Evolutionary conservation across 1,139 yeast genomes (phyloP).

Genomic region (Yamadazyma aaseri): DNA sequence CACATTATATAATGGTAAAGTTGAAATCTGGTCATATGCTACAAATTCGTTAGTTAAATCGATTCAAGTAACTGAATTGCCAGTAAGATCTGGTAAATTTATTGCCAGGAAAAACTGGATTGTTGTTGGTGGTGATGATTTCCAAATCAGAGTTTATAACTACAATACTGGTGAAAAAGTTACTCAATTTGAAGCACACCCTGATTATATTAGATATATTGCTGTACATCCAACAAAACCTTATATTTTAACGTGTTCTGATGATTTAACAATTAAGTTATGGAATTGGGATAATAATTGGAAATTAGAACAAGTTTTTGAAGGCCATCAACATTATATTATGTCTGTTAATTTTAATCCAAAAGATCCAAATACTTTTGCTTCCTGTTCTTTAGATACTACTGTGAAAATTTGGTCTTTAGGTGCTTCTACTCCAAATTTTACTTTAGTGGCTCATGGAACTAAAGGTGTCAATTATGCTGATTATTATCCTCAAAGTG

Average conservation of each 20-base stretch:
- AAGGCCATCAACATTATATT: conserved; percentile 94
- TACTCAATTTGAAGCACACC: conserved; percentile 95
- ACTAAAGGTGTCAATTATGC: conserved; percentile 93
- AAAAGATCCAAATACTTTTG: conserved; percentile 96
- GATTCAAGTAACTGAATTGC: conserved; percentile 85
- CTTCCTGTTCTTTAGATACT: conserved; percentile 93
- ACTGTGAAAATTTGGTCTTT: conserved; percentile 97
- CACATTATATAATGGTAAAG: conserved; percentile 79
- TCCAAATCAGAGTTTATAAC: conserved; percentile 87
- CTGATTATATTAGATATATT: conserved; percentile 89
- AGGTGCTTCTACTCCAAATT: conserved; percentile 87
- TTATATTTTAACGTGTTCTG: conserved; percentile 83
- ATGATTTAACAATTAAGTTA: conserved; percentile 85
- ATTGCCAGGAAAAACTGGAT: conserved; percentile 97
- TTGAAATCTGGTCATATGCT: conserved; percentile 93
- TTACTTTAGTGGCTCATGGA: conserved; percentile 88
- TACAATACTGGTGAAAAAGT: conserved; percentile 94
- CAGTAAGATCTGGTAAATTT: conserved; percentile 93
- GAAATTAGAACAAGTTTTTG: conserved; percentile 86
- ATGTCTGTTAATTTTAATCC: conserved; percentile 96
- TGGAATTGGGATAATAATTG: conserved; percentile 98
- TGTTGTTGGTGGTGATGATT: conserved; percentile 94
- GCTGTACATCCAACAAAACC: conserved; percentile 96
- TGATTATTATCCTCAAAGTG: conserved; percentile 95
- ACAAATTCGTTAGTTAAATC: conserved; percentile 56